Base-by-base conservation (phyloP, 306 rosid species). In the Vachellia pachyceras region DNA sequence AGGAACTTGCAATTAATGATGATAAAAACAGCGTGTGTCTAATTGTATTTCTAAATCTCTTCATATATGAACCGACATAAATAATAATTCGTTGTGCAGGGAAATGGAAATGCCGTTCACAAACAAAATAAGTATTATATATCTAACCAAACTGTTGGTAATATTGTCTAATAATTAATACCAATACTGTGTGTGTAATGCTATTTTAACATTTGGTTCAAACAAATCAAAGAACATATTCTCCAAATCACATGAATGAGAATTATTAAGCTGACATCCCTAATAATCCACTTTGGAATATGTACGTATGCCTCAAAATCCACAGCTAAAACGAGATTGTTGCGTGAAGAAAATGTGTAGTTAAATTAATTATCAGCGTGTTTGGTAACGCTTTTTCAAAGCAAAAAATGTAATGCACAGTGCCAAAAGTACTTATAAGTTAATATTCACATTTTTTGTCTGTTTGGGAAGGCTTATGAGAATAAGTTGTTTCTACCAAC, bases 311-410 rank as follows among this genome's bases (percentile, higher is more conserved):
- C 58, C 37, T 47, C 71, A 42, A 29, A 42, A 29, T 60, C n/a
- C 39, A 82, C 46, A 58, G 66, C 11, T 7, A 47, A 60, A 39
- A 60, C 60, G 49, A 33, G n/a, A 45, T 40, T 70, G 47, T 70
- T 75, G 15, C 46, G 55, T 45, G 37, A 15, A 20, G 22, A 70
- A 70, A 37, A 20, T 20, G 7, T 14, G 54, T 54, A 50, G 76
- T 65, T 44, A 29, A 29, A 29, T 29, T 29, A 10, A 15, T 68
- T 67, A 17, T 66, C n/a, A n/a, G n/a, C n/a, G n/a, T n/a, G n/a
- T n/a, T n/a, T n/a, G n/a, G n/a, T n/a, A n/a, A n/a, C n/a, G n/a
- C n/a, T n/a, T n/a, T n/a, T n/a, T n/a, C n/a, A n/a, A n/a, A n/a
- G n/a, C n/a, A n/a, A n/a, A n/a, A n/a, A n/a, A n/a, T n/a, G n/a